phyloP scores from a whole-genome alignment of 768 basidiomycete genomes.

The Tricholoma sp. region DNA sequence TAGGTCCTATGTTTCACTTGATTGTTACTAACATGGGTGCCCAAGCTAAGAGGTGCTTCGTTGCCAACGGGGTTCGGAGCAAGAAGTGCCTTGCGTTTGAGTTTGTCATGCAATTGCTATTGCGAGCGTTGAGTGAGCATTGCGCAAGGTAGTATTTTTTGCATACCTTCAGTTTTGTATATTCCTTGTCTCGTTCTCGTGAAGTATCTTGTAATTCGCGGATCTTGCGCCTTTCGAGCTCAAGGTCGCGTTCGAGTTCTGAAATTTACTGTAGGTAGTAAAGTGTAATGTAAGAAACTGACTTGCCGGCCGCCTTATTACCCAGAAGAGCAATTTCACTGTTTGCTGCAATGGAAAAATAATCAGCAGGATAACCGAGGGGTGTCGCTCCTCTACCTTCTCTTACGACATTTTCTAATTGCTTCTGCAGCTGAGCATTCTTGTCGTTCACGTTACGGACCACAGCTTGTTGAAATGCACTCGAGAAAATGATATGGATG shows the following conservation, averaged over 20 bases:
- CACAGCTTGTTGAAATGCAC: conserved; percentile 82
- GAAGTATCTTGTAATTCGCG: conserved; percentile 70
- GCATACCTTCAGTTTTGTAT: conserved; percentile 75
- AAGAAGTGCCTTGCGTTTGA: conserved; percentile 77
- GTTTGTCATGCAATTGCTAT: conserved; percentile 73
- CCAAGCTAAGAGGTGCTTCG: conserved; percentile 13
- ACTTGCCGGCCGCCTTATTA: conserved; percentile 60
- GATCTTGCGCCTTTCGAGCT: conserved; percentile 69
- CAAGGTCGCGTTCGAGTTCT: conserved; percentile 81
- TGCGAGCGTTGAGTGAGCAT: not conserved
- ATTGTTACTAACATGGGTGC: conserved; percentile 5
- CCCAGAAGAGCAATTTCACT: conserved; percentile 68
- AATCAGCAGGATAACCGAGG: not conserved
- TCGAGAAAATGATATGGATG: conserved; percentile 17
- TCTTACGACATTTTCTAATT: conserved; percentile 77
- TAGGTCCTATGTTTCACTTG: conserved; percentile 8
- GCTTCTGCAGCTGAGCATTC: conserved; percentile 78
- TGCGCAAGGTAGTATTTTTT: not conserved
- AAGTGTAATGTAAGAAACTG: not conserved
- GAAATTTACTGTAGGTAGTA: not conserved
- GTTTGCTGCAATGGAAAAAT: conserved; percentile 46
- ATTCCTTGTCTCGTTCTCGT: conserved; percentile 80
- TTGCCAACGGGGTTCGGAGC: conserved; percentile 28
- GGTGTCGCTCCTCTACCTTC: conserved; percentile 57
- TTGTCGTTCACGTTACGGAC: conserved; percentile 78